Evolutionary conservation across 1,284 basidiomycete genomes (phyloP).

Genomic region (Pholiota adiposa): DNA sequence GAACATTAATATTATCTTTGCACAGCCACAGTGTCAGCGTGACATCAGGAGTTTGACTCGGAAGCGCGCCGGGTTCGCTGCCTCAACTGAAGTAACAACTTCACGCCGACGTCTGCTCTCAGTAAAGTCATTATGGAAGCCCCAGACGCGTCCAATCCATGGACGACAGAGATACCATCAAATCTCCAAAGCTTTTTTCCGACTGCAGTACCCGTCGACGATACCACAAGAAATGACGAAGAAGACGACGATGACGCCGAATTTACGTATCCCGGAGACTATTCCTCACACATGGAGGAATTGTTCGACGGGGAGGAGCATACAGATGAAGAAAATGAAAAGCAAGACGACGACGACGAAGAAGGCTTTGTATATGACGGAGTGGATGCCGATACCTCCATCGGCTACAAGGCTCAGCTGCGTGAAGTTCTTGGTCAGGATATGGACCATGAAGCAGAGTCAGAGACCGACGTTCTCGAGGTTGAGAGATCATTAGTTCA

Average conservation of each 20-base stretch:
- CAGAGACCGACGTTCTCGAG: constrained; percentile 46
- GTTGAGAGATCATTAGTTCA: constrained; percentile 49
- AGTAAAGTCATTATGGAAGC: background rate
- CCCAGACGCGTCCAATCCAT: constrained; percentile 14
- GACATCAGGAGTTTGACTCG: too few species aligned
- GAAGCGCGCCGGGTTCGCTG: too few species aligned
- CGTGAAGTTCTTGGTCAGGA: constrained; percentile 75
- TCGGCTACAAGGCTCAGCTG: constrained; percentile 67
- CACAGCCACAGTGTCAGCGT: background rate
- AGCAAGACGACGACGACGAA: constrained; percentile 55
- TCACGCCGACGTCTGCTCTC: background rate
- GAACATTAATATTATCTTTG: too few species aligned
- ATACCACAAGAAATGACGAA: constrained; percentile 5
- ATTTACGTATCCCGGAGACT: constrained; percentile 50
- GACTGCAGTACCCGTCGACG: constrained; percentile 11
- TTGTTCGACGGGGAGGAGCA: constrained; percentile 60
- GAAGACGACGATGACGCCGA: constrained; percentile 29
- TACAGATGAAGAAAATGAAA: constrained; percentile 29
- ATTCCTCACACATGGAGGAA: constrained; percentile 76
- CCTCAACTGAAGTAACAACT: too few species aligned
- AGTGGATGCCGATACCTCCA: constrained; percentile 55
- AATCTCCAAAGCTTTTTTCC: background rate
- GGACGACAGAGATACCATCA: background rate
- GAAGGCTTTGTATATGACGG: constrained; percentile 76
- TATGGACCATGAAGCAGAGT: constrained; percentile 55